Conservation (phyloP, 805 yeast species). For the Metschnikowia dekortorum region DNA sequence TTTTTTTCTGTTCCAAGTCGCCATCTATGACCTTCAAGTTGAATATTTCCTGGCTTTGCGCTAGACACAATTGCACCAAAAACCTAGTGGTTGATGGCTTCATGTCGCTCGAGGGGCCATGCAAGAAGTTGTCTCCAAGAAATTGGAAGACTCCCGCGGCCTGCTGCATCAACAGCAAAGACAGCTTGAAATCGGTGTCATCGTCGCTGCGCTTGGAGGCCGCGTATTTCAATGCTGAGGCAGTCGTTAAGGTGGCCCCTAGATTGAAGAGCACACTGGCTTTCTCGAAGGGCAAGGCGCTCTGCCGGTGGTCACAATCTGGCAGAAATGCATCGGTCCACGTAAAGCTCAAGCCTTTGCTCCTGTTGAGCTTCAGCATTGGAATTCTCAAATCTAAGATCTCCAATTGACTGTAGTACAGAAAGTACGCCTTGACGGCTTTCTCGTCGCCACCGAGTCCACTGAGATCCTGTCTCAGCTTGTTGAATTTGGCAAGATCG, state of each 20-base stretch:
- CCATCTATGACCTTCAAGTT: constrained; percentile 54
- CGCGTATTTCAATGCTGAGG: constrained; percentile 36
- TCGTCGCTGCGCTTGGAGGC: constrained; percentile 26
- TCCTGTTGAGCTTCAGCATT: constrained; percentile 44
- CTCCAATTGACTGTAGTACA: constrained; percentile 79
- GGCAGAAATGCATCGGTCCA: constrained; percentile 75
- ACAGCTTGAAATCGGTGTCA: constrained; percentile 49
- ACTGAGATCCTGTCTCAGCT: constrained; percentile 54
- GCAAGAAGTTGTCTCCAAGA: constrained; percentile 74
- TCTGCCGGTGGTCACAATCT: constrained; percentile 53
- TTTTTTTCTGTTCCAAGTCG: constrained; percentile 49
- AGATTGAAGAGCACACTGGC: constrained; percentile 79
- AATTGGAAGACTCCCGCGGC: constrained; percentile 76
- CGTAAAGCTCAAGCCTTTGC: constrained; percentile 51
- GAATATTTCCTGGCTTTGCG: constrained; percentile 88
- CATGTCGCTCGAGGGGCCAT: constrained; percentile 82
- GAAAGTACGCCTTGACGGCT: constrained; percentile 53
- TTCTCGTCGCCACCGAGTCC: constrained; percentile 42
- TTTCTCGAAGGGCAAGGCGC: constrained; percentile 83
- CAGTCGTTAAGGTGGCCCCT: constrained; percentile 56
- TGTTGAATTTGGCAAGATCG: constrained; percentile 53
- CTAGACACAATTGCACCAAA: constrained; percentile 61
- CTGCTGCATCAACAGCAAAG: constrained; percentile 60
- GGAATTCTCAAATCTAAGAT: constrained; percentile 76
- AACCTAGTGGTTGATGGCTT: constrained; percentile 64